Percentiles rank a stretch among this genome's conserved stretches.
Evolutionary conservation across 306 rosid species (phyloP).

Genomic region (Astragalus glycyphyllos): DNA sequence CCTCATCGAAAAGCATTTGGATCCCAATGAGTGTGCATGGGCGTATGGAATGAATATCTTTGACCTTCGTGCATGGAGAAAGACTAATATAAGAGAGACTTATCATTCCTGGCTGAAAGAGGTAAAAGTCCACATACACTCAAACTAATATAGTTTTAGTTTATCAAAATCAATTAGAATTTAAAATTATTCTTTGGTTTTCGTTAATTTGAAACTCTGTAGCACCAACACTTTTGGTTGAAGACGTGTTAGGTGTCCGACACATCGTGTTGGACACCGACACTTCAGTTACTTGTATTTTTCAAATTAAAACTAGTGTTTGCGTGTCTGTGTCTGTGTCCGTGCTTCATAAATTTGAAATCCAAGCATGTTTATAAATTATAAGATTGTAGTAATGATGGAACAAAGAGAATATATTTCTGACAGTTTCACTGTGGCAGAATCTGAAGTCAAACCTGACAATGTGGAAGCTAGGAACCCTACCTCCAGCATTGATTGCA

Average conservation of each 20-base stretch:
- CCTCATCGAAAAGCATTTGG: slow-evolving; percentile 46
- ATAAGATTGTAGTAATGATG: background rate
- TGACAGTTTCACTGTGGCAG: slow-evolving; percentile 62
- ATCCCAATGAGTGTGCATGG: slow-evolving; percentile 66
- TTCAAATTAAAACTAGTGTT: too few species aligned
- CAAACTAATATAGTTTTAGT: background rate
- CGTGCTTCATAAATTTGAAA: background rate
- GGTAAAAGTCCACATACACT: slow-evolving; percentile 45
- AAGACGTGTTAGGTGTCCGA: too few species aligned
- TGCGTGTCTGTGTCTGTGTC: too few species aligned
- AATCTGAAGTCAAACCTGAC: slow-evolving; percentile 90
- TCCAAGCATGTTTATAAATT: slow-evolving; percentile 10
- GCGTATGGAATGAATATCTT: slow-evolving; percentile 66
- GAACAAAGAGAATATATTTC: slow-evolving; percentile 24
- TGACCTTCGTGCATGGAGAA: slow-evolving; percentile 58
- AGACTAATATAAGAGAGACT: slow-evolving; percentile 46
- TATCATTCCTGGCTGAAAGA: slow-evolving; percentile 61
- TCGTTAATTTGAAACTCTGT: slow-evolving; percentile 20
- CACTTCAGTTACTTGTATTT: too few species aligned
- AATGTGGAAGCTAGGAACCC: slow-evolving; percentile 98
- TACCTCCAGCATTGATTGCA: slow-evolving; percentile 94
- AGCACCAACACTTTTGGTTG: too few species aligned
- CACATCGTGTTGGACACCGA: too few species aligned
- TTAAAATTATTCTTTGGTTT: slow-evolving; percentile 7
- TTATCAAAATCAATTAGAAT: background rate